Percentiles rank a stretch among this genome's conserved stretches.
These are phyloP conservation scores for Penicillium sp. DNA, from an alignment of 2,329 filamentous ascomycete genomes.

Conservation along the genomic window DNA sequence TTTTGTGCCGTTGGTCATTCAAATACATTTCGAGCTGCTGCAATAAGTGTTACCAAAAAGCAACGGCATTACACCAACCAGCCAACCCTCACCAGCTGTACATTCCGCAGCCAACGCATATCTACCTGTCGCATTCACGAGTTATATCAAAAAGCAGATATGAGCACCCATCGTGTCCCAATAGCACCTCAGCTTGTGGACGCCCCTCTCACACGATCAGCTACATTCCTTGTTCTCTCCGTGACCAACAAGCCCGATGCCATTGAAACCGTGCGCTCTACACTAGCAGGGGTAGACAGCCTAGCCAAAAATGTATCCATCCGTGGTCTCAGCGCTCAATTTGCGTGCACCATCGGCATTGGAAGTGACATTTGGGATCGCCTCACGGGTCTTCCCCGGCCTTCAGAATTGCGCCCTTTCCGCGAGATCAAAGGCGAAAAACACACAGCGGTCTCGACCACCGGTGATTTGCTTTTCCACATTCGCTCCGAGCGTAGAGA, in stretches of 20 bases:
- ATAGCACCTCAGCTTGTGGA: too few relatives aligned
- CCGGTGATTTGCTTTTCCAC: conserved; percentile 59
- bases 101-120: too few relatives aligned
- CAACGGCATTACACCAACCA: too few relatives aligned
- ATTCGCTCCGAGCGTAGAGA: conserved; percentile 59
- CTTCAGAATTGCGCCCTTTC: conserved; percentile 55
- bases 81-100: too few relatives aligned
- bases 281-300: conserved; percentile 46
- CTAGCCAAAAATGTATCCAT: conserved; percentile 48
- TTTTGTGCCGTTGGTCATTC: too few relatives aligned
- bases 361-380: conserved; percentile 55
- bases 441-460: conserved; percentile 56
- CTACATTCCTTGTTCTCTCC: conserved; percentile 40
- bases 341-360: conserved; percentile 57
- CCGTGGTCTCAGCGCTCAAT: conserved; percentile 48
- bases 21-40: too few relatives aligned
- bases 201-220: too few relatives aligned
- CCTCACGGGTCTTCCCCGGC: conserved; percentile 48
- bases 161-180: too few relatives aligned
- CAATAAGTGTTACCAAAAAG: too few relatives aligned
- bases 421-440: conserved; percentile 47
- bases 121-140: too few relatives aligned
- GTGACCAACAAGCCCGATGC: conserved; percentile 39
- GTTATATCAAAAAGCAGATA: too few relatives aligned
- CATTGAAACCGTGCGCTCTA: conserved; percentile 45